Percentiles rank a stretch among this genome's conserved stretches.
Conservation (phyloP, 1,284 basidiomycete genomes). For the Rhodotorula sp. region DNA sequence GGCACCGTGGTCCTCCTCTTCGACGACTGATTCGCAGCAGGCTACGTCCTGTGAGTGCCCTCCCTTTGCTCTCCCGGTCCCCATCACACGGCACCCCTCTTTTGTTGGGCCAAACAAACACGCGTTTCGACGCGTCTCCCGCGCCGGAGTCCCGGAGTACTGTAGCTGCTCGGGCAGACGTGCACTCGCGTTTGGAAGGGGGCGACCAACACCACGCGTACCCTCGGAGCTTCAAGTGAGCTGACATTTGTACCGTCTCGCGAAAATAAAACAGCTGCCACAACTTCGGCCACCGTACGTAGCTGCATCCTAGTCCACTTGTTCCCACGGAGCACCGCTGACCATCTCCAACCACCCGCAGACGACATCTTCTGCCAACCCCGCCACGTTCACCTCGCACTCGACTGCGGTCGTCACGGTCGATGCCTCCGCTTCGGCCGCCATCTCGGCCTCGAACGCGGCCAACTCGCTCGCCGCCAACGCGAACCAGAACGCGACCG, state of each 20-base stretch:
- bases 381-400: constrained; percentile 1
- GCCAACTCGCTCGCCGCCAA: constrained; percentile 3
- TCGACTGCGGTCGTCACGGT: constrained; percentile 18
- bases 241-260: no score
- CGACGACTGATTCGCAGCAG: background rate
- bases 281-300: background rate
- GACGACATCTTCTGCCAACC: background rate
- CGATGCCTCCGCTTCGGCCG: constrained; percentile 22
- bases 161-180: background rate
- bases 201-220: no score
- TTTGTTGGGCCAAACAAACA: background rate
- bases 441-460: constrained; percentile 8
- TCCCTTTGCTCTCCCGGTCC: background rate
- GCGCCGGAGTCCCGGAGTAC: background rate
- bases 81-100: background rate
- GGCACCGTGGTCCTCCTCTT: background rate
- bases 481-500: background rate
- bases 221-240: no score
- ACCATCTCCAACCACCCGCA: background rate
- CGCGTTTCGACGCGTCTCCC: background rate
- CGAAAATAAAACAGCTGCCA: no score
- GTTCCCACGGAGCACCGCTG: background rate
- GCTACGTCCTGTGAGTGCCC: background rate
- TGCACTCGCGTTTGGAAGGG: background rate
- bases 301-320: no score